Percentiles rank a stretch among this genome's conserved stretches.
Evolutionary conservation across 805 yeast genomes (phyloP).

Genomic region (Cyberlindnera mycetangii): DNA sequence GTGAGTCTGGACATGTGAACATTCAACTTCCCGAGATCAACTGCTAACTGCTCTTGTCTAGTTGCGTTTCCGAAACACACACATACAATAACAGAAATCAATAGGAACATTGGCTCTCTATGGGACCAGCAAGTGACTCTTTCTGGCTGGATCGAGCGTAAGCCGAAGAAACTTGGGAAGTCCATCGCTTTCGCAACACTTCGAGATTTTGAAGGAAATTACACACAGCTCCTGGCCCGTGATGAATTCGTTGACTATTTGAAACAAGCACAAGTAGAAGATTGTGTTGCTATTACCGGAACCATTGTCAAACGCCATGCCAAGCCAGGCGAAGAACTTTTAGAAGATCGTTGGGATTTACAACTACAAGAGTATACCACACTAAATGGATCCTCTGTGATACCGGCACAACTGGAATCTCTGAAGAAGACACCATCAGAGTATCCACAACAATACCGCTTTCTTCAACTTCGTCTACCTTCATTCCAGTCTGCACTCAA

Average conservation of each 20-base stretch:
- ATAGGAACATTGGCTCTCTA: not conserved
- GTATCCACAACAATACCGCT: conserved; percentile 79
- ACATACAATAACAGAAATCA: conserved; percentile 17
- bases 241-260: conserved; percentile 38
- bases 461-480: conserved; percentile 69
- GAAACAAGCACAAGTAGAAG: conserved; percentile 62
- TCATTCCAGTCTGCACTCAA: conserved; percentile 54
- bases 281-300: conserved; percentile 69
- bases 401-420: conserved; percentile 66
- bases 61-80: conserved; percentile 27
- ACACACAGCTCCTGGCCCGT: conserved; percentile 51
- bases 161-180: conserved; percentile 68
- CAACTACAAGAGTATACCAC: conserved; percentile 47
- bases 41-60: conserved; percentile 2
- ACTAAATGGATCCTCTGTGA: conserved; percentile 59
- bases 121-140: conserved; percentile 39
- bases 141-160: conserved; percentile 82
- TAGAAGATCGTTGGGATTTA: conserved; percentile 53
- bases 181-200: conserved; percentile 66
- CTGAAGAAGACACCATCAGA: conserved; percentile 51
- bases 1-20: too few species aligned
- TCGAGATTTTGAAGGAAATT: conserved; percentile 69
- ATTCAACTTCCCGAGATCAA: too few species aligned
- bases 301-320: conserved; percentile 35
- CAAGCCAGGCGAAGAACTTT: conserved; percentile 18